Evolutionary conservation across 192 early-diverging fungal genomes (phyloP).

Genomic region (Coemansia sp.): DNA sequence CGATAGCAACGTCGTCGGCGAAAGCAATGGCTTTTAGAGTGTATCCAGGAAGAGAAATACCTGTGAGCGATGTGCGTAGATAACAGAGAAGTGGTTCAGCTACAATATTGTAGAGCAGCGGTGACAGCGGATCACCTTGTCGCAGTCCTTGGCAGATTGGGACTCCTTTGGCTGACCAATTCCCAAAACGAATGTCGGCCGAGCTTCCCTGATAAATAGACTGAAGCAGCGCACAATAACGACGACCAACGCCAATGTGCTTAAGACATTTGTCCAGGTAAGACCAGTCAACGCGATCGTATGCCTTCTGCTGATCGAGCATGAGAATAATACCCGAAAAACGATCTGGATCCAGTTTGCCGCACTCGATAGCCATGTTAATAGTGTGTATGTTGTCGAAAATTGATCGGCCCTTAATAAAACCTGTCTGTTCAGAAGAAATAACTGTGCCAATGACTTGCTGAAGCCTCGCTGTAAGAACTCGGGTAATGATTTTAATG

Average conservation of each 20-base stretch:
- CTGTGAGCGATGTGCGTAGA: background rate
- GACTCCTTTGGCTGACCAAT: background rate
- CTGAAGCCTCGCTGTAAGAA: conserved; percentile 1
- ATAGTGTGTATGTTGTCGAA: background rate
- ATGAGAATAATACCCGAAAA: background rate
- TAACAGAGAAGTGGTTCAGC: conserved; percentile 13
- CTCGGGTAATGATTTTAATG: conserved; percentile 3
- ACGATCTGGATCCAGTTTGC: background rate
- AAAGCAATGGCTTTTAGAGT: conserved; percentile 6
- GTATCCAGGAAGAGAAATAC: background rate
- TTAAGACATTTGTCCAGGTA: conserved; percentile 8
- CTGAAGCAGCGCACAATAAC: background rate
- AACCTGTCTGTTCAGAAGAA: background rate
- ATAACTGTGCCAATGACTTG: background rate
- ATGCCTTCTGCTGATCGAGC: conserved; percentile 14
- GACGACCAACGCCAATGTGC: background rate
- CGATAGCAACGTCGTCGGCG: conserved; percentile 10
- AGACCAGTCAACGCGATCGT: conserved; percentile 13
- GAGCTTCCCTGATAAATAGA: conserved; percentile 8
- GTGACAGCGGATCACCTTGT: conserved; percentile 12
- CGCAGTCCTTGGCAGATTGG: conserved; percentile 8
- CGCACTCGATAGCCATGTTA: background rate
- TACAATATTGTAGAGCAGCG: conserved; percentile 11
- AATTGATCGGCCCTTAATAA: background rate
- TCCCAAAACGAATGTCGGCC: background rate